Evolutionary conservation across 257 asterid genomes (phyloP).

Genomic region (Solanum piurae): DNA sequence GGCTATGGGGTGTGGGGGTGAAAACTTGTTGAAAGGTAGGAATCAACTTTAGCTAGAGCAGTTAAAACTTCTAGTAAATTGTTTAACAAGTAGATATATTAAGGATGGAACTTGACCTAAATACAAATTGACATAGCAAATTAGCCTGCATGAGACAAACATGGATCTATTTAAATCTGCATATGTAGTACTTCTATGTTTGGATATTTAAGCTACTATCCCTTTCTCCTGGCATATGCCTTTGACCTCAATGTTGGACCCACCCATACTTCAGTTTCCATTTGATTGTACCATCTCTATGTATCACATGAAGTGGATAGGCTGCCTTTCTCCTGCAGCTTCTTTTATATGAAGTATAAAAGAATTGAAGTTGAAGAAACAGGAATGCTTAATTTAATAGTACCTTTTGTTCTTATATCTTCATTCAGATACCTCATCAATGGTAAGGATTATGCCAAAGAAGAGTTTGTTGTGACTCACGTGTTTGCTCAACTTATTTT

Average conservation of each 20-base stretch:
- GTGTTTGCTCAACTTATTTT: neutral
- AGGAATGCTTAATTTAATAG: neutral
- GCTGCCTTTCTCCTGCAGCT: neutral
- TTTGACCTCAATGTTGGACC: neutral
- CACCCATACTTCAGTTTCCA: neutral
- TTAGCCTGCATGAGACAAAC: neutral
- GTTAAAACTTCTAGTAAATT: neutral
- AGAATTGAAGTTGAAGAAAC: neutral
- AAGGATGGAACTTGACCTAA: neutral
- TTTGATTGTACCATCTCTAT: neutral
- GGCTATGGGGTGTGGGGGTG: neutral
- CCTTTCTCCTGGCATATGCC: neutral
- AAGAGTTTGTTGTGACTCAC: neutral
- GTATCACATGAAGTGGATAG: neutral
- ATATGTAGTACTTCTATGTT: neutral
- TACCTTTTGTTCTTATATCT: neutral
- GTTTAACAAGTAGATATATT: neutral
- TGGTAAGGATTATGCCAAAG: neutral
- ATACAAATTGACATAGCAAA: neutral
- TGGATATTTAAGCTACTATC: neutral
- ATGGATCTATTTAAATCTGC: neutral
- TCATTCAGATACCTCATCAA: neutral
- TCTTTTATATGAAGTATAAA: neutral
- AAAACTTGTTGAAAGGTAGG: neutral
- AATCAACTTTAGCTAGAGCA: neutral